Evolutionary conservation across 495 filamentous ascomycete species (phyloP), one percentile per base, ranked within the genome.

Genomic region (Aspergillus cristatus): DNA sequence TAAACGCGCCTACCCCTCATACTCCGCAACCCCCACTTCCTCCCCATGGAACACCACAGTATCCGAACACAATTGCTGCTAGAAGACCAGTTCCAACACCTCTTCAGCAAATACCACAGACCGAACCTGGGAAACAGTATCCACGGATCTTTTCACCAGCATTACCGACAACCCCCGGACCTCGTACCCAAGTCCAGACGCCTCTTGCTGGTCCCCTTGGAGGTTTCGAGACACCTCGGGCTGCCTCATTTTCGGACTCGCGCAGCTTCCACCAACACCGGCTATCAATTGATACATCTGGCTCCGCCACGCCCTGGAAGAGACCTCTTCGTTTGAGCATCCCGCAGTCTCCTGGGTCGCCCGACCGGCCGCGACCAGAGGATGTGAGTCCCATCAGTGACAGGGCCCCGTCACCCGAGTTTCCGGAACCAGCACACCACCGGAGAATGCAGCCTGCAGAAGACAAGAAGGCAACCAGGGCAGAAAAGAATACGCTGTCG

Each of bases 371-470:
- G 38, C 54, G 54, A 5, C 65, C 59, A 7, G 69, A 67, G 28
- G 69, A 70, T 40, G 61, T 75, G 6, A 75, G 71, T 50, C 71
- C 71, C 0, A 71, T 75, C 34, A 75, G 71, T 38, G 71, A 74
- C 14, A 57, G 51, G 25, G 65, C 55, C 5, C 56, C 56, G 16
- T 73, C 70, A 11, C 60, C 63, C 32, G 62, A 64, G 14, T 54
- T 45, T 15, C 53, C 58, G 32, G 52, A 63, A 33, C 44, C 54
- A 8, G 2, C 45, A 48, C n/a, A 35, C 10, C 51, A 46, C 14
- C 56, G 51, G 12, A 62, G 49, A 45, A 43, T 46, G 15, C 37
- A 32, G 35, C 35, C 50, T 11, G 20, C 42, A 20, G 48, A 53
- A n/a, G 46, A 43, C 4, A n/a, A 55, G 42, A 38, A 58, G 55